Base-by-base conservation (phyloP, 1,139 yeast species). In the Kurtzmaniella quercitrusa region DNA sequence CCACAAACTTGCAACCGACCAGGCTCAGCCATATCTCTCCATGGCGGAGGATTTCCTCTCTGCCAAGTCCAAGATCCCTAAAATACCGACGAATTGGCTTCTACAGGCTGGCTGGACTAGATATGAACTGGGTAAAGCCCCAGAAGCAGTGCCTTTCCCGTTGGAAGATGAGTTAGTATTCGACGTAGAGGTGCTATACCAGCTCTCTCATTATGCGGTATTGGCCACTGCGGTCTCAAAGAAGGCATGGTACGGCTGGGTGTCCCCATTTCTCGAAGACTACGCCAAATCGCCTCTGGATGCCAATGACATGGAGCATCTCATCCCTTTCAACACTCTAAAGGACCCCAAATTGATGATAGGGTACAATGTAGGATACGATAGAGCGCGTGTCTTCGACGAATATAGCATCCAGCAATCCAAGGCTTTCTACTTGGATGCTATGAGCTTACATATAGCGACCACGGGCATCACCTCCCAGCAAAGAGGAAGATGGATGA, bases 191-290 rank as follows among this genome's bases (percentile, higher is more conserved):
- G 89, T 85, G 0, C 59, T 91, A 58, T 91, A 89, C 65, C 84
- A 88, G 50, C 60, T 79, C 1, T 79, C 94, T 0, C 78, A 77
- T 8, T 90, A 81, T 59, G 82, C 98, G 0, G 81, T 87, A 0
- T 59, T 94, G 63, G 96, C 96, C 1, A 80, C 89, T 0, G 95
- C 97, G 8, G 84, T 77, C 1, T 81, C 96, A 0, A 59, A 73
- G 0, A 68, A 75, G 16, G 96, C 97, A 0, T 90, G 98, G 96
- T 94, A 91, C 59, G 83, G 84, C 0, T 94, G 99, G 99, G 82
- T 89, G 1, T 89, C 96, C 0, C 98, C 98, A 0, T 81, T 77
- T 59, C 62, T 93, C 15, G 70, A 82, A 2, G 79, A 58, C n/a
- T 52, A 56, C 18, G 47, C 54, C 9, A 41, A 75, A 1, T 82